Evolutionary conservation across 495 filamentous ascomycete genomes (phyloP).

Genomic region (Durotheca rogersii): DNA sequence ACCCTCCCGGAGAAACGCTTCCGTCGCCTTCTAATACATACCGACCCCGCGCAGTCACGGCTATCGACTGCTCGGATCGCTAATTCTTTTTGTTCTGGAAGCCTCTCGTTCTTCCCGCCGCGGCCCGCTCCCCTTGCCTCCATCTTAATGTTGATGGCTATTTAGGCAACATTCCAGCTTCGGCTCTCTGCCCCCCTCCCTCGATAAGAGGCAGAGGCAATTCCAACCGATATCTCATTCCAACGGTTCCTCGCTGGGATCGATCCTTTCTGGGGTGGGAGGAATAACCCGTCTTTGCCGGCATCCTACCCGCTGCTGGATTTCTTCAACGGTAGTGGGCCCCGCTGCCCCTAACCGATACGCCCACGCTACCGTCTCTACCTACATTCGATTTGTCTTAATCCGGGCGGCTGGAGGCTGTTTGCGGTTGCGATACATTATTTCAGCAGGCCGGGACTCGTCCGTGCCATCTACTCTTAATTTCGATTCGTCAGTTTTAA

Average conservation of each 20-base stretch:
- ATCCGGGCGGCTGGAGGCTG: slow-evolving; percentile 1
- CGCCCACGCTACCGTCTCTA: slow-evolving; percentile 12
- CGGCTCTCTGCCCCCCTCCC: slow-evolving; percentile 3
- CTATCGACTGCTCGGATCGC: slow-evolving; percentile 21
- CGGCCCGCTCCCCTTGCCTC: slow-evolving; percentile 20
- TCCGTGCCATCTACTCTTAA: slow-evolving; percentile 6
- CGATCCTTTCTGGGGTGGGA: not conserved
- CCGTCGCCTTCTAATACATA: slow-evolving; percentile 28
- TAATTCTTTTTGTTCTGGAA: slow-evolving; percentile 17
- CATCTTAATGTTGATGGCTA: slow-evolving; percentile 4
- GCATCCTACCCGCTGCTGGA: slow-evolving; percentile 3
- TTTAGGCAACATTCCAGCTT: not conserved
- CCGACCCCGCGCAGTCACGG: slow-evolving; percentile 21
- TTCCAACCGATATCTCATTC: slow-evolving; percentile 2
- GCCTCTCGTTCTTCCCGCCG: slow-evolving; percentile 11
- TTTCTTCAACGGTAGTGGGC: slow-evolving; percentile 23
- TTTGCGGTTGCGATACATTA: slow-evolving; percentile 1
- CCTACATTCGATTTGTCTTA: slow-evolving; percentile 9
- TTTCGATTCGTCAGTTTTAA: slow-evolving; percentile 5
- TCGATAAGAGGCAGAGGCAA: slow-evolving; percentile 8
- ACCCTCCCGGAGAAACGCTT: too few species aligned
- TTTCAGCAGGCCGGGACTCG: slow-evolving; percentile 1
- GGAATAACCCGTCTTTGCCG: not conserved
- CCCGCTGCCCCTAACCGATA: slow-evolving; percentile 31
- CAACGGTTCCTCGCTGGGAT: not conserved